Conservation (phyloP, 371 early-diverging fungal genomes). For the Rhizopus arrhizus region DNA sequence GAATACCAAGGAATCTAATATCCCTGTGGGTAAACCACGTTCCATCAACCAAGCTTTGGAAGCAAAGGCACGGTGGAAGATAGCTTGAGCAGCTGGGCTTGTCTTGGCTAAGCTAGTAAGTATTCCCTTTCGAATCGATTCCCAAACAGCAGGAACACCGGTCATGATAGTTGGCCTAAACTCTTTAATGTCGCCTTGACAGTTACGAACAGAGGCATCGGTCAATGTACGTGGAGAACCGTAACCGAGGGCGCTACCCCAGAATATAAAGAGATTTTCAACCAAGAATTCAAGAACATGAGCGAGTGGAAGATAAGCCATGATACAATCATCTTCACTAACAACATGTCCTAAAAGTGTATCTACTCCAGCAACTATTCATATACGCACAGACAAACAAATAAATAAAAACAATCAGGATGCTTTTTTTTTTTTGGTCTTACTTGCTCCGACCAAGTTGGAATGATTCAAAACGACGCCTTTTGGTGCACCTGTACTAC, state of each 20-base stretch:
- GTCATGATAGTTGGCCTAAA: conserved; percentile 79
- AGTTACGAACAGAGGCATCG: conserved; percentile 70
- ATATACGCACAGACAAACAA: conserved; percentile 13
- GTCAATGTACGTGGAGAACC: conserved; percentile 72
- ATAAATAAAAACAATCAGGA: not conserved
- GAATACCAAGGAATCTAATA: conserved; percentile 77
- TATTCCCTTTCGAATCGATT: conserved; percentile 69
- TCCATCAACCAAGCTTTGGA: conserved; percentile 63
- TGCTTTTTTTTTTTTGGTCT: conserved; percentile 8
- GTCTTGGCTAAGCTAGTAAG: conserved; percentile 54
- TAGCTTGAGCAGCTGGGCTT: conserved; percentile 44
- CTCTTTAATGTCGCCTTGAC: conserved; percentile 74
- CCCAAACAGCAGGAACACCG: conserved; percentile 83
- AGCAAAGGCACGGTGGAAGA: conserved; percentile 66
- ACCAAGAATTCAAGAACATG: conserved; percentile 78
- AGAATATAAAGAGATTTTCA: conserved; percentile 53
- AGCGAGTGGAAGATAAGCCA: conserved; percentile 84
- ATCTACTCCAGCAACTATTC: conserved; percentile 73
- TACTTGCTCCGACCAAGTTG: conserved; percentile 64
- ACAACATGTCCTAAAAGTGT: conserved; percentile 72
- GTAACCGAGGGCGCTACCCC: conserved; percentile 72
- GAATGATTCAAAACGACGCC: conserved; percentile 60
- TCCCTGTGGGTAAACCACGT: conserved; percentile 56
- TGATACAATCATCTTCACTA: conserved; percentile 57
- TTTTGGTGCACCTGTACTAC: conserved; percentile 70